These are phyloP conservation scores for Saccharum hybrid DNA, from an alignment of 202 grass and related monocot genomes.

Conservation along the genomic window DNA sequence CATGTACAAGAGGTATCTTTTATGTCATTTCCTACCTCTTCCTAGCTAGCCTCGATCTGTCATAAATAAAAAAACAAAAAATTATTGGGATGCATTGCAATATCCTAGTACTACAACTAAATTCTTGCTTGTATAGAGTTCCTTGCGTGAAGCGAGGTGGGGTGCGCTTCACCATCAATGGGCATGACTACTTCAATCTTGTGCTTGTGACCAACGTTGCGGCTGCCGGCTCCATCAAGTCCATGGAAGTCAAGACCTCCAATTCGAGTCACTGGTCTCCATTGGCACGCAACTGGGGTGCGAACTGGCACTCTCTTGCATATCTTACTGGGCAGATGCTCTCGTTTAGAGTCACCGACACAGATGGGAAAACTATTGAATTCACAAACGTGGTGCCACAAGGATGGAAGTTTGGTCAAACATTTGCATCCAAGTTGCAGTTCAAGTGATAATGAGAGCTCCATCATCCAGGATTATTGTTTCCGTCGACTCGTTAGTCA, in stretches of 20 bases:
- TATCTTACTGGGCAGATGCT: too few species aligned
- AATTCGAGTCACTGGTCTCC: too few species aligned
- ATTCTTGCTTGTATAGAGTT: constrained; percentile 41
- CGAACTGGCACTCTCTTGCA: too few species aligned
- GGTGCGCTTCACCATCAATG: constrained; percentile 58
- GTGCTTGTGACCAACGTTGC: constrained; percentile 63
- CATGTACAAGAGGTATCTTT: constrained; percentile 18
- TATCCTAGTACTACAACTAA: neutral
- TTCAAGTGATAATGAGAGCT: too few species aligned
- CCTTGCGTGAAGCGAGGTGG: constrained; percentile 61
- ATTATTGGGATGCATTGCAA: neutral
- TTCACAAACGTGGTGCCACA: too few species aligned
- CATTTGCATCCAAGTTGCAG: too few species aligned
- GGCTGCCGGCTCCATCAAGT: constrained; percentile 55
- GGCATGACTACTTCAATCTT: constrained; percentile 59
- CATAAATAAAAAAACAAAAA: neutral
- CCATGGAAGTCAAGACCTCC: constrained; percentile 48
- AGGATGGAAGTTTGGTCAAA: too few species aligned
- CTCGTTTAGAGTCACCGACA: too few species aligned
- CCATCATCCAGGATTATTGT: too few species aligned
- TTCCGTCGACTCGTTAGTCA: too few species aligned
- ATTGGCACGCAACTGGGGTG: too few species aligned
- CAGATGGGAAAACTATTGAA: too few species aligned
- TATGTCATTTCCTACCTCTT: neutral
- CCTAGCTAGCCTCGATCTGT: neutral